Base-by-base conservation (phyloP, 2,329 filamentous ascomycete genomes). In the Aspergillus sp. region DNA sequence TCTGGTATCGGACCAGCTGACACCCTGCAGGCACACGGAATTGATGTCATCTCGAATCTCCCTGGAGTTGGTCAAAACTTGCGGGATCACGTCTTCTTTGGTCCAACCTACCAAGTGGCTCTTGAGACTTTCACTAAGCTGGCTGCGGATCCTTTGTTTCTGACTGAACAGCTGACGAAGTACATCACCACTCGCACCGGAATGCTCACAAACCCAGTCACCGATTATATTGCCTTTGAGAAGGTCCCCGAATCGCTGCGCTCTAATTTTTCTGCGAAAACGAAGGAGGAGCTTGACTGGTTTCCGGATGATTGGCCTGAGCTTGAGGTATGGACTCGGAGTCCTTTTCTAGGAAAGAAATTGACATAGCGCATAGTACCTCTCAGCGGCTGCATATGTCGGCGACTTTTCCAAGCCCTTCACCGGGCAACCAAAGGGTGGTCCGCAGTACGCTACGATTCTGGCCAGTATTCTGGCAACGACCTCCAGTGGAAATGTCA, bases 1-100 rank as follows among this genome's bases (percentile, higher is more conserved):
- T 77, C 73, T 38, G 77, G 77, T 1, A 61, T 74, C 48, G 77
- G 77, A 0, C 75, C 75, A 1, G 46, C 46, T 0, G 48, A 51
- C 13, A 50, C 48, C 4, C 55, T 67, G 4, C 32, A 51, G 15
- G 49, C 60, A 12, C 53, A 60, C 27, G 50, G 46, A 2, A 67
- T 67, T 41, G 46, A 58, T 5, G 49, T 60, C 1, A 45, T 69
- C 10, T 55, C 54, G 4, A 52, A 63, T 32, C 53, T 61, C 20
- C 58, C 60, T 2, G 67, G 67, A 2, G 67, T 71, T 1, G 68
- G 67, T 7, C 63, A 69, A 47, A 67, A 68, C 44, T 52, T 71
- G 54, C 60, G 59, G 58, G 66, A 68, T 43, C 63, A 66, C 50
- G 46, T 61, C 3, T 62, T 63, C 32, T 57, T 66, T 44, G 61